Conservation (phyloP, 2,329 filamentous ascomycete genomes). For the Curvularia sp. region DNA sequence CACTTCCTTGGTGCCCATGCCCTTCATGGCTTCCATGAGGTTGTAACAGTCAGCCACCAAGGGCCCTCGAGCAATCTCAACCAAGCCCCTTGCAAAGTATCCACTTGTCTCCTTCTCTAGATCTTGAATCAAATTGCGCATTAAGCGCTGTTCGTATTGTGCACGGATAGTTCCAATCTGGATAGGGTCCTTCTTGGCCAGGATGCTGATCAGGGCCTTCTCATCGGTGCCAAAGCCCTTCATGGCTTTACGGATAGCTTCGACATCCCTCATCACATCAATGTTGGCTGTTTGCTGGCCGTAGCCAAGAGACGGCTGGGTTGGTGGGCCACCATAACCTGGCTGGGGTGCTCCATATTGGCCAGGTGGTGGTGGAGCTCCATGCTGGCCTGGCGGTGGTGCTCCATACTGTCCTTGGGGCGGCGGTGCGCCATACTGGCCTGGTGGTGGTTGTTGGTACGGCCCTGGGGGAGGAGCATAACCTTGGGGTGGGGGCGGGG, state of each 20-base stretch:
- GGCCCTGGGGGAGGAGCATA: slow-evolving; percentile 24
- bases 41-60: slow-evolving; percentile 76
- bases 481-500: slow-evolving; percentile 28
- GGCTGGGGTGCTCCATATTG: slow-evolving; percentile 27
- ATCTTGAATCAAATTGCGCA: slow-evolving; percentile 73
- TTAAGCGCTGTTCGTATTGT: slow-evolving; percentile 68
- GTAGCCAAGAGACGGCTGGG: slow-evolving; percentile 72
- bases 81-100: slow-evolving; percentile 75
- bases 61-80: slow-evolving; percentile 79
- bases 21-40: slow-evolving; percentile 74
- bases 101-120: slow-evolving; percentile 76
- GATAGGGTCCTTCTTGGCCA: slow-evolving; percentile 77
- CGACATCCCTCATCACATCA: slow-evolving; percentile 72
- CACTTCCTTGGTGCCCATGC: slow-evolving; percentile 83
- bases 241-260: slow-evolving; percentile 80
- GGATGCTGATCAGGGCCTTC: slow-evolving; percentile 71
- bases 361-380: slow-evolving; percentile 40
- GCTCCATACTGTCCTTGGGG: slow-evolving; percentile 35
- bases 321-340: slow-evolving; percentile 48
- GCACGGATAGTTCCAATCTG: slow-evolving; percentile 71
- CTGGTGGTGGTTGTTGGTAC: slow-evolving; percentile 23
- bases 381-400: slow-evolving; percentile 36
- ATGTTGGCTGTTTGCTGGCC: slow-evolving; percentile 65
- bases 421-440: slow-evolving; percentile 26
- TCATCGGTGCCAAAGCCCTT: slow-evolving; percentile 94